Base-by-base conservation (phyloP, 2,329 filamentous ascomycete species). In the Knoxdaviesia proteae region DNA sequence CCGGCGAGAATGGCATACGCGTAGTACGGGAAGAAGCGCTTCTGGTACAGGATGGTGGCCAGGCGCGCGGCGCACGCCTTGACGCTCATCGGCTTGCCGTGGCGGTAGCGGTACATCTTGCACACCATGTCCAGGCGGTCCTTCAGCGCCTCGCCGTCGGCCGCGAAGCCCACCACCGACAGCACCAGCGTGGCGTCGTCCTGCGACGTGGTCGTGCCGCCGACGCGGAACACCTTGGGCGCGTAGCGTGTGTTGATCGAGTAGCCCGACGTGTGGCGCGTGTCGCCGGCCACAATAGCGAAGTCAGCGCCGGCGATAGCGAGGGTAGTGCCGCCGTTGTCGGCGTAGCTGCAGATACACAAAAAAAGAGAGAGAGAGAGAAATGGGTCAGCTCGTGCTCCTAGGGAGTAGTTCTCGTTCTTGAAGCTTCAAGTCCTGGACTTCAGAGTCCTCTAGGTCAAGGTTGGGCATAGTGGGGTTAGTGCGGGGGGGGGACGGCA, bases 11-110 rank as follows among this genome's bases (percentile, higher is more conserved):
- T 96, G 33, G 88, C 88, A 54, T 88, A 77, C 45, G 92, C 84
- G 62, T 98, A 98, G 74, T 94, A 98, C 29, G 90, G 90, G 69
- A 98, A 98, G 69, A 98, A 98, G 40, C 90, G 84, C 68, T 96
- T 96, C 61, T 78, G 71, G 68, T 98, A 98, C 45, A 98, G 77
- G 50, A 98, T 92, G 39, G 92, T 94, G 36, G 84, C 88, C 47
- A 98, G 71, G 44, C 88, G 78, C 64, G 96, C 88, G 44, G 90
- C 92, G 62, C 88, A 96, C 40, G 90, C 90, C 54, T 84, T 80
- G 55, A 96, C 81, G 49, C 75, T 80, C 80, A 98, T 98, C 50
- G 84, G 77, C 69, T 96, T 98, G 61, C 84, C 84, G 61, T 96
- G 88, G 59, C 92, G 86, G 68, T 94, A 94, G 55, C 82, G 83